phyloP scores from a whole-genome alignment of 208 protist genomes.

The Trichomonas gallinae region DNA sequence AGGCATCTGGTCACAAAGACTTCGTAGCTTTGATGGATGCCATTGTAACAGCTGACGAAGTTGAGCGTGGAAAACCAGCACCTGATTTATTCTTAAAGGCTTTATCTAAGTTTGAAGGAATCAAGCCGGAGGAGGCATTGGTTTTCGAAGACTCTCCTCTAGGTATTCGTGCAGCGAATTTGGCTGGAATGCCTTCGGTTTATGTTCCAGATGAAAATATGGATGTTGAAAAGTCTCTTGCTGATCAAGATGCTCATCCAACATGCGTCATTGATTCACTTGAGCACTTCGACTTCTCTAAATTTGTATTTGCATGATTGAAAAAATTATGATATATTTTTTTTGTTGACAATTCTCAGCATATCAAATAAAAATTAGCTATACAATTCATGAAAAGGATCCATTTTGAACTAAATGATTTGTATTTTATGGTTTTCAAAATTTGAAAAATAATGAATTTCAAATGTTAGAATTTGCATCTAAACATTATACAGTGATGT shows the following conservation, averaged over 20 bases:
- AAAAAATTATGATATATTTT: too few species aligned
- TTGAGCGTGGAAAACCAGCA: neutral
- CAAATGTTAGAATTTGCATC: too few species aligned
- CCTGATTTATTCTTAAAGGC: neutral
- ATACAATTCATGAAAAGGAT: too few species aligned
- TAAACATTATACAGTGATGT: too few species aligned
- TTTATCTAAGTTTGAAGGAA: neutral
- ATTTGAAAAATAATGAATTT: too few species aligned
- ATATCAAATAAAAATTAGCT: too few species aligned
- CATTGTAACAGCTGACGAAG: neutral
- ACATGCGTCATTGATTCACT: neutral
- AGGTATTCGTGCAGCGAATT: neutral
- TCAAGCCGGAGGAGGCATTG: neutral
- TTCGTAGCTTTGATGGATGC: neutral
- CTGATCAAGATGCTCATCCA: neutral
- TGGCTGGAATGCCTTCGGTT: neutral
- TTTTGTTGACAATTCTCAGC: too few species aligned
- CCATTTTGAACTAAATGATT: too few species aligned
- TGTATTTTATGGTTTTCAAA: too few species aligned
- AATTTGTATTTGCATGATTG: neutral
- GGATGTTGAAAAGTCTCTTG: neutral
- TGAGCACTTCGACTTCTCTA: neutral
- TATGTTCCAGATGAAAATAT: neutral
- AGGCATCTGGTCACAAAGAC: neutral
- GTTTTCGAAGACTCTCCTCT: slow-evolving; percentile 16